phyloP scores from a whole-genome alignment of 805 yeast species.

The Candida pseudoglaebosa region DNA sequence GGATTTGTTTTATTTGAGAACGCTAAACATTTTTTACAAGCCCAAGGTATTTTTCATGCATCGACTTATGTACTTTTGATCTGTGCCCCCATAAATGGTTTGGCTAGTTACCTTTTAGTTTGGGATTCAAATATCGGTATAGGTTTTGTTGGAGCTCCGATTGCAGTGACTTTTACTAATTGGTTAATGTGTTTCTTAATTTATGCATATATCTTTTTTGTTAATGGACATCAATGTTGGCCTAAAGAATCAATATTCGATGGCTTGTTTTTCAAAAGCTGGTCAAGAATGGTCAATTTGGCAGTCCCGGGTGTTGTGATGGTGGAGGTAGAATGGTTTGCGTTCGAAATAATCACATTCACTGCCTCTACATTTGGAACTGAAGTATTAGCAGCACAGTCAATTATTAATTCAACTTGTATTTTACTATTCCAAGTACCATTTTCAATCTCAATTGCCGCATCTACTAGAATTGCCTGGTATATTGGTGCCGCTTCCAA shows the following conservation, averaged over 20 bases:
- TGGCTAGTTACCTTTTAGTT: slow-evolving; percentile 64
- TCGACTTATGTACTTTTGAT: slow-evolving; percentile 65
- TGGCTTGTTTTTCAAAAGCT: slow-evolving; percentile 40
- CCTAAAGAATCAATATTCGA: slow-evolving; percentile 27
- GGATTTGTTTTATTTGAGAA: slow-evolving; percentile 71
- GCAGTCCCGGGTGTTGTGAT: slow-evolving; percentile 72
- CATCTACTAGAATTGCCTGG: slow-evolving; percentile 75
- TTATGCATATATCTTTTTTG: slow-evolving; percentile 40
- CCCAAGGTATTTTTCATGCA: slow-evolving; percentile 78
- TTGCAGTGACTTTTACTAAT: slow-evolving; percentile 66
- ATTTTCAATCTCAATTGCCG: slow-evolving; percentile 70
- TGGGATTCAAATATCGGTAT: slow-evolving; percentile 54
- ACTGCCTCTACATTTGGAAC: slow-evolving; percentile 68
- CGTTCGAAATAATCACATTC: slow-evolving; percentile 71
- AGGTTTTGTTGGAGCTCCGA: slow-evolving; percentile 76
- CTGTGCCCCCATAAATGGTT: slow-evolving; percentile 72
- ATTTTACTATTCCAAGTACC: slow-evolving; percentile 70
- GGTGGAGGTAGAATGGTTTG: slow-evolving; percentile 77
- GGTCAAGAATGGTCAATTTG: slow-evolving; percentile 60
- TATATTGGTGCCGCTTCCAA: slow-evolving; percentile 62
- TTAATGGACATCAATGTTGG: slow-evolving; percentile 46
- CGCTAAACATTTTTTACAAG: slow-evolving; percentile 68
- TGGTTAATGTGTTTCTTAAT: slow-evolving; percentile 65
- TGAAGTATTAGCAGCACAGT: slow-evolving; percentile 65
- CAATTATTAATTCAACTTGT: slow-evolving; percentile 65